A percentile compares a stretch with the other conserved stretches of the same genome.
Evolutionary conservation across 2,329 filamentous ascomycete species (phyloP).

Genomic region (Helminthosporium solani): DNA sequence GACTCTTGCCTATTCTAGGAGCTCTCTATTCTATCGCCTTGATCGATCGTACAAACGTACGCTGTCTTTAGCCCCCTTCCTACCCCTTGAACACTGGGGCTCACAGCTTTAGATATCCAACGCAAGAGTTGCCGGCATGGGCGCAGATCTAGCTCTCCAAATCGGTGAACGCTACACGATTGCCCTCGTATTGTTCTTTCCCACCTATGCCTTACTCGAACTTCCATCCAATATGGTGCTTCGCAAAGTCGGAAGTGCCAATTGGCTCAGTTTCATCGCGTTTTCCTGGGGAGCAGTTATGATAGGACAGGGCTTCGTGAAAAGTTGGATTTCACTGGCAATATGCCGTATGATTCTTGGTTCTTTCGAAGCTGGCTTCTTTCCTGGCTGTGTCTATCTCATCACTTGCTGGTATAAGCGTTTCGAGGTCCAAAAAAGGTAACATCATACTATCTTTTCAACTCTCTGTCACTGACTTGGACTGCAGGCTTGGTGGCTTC

Average conservation of each 20-base stretch:
- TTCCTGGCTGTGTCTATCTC: constrained; percentile 31
- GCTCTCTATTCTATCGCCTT: constrained; percentile 14
- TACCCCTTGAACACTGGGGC: too few species aligned
- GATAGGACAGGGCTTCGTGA: constrained; percentile 27
- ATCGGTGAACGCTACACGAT: constrained; percentile 28
- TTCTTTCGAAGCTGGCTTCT: constrained; percentile 28
- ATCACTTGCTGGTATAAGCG: constrained; percentile 32
- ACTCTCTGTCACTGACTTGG: not conserved
- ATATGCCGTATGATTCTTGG: constrained; percentile 25
- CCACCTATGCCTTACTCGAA: constrained; percentile 19
- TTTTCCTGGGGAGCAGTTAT: constrained; percentile 29
- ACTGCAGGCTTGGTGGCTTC: constrained; percentile 19
- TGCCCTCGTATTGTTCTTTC: constrained; percentile 28
- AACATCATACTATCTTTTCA: not conserved
- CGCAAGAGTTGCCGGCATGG: constrained; percentile 32
- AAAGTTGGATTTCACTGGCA: constrained; percentile 24
- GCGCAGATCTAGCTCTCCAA: constrained; percentile 19
- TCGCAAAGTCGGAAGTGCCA: constrained; percentile 27
- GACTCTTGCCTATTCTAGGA: constrained; percentile 14
- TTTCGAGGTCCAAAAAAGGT: constrained; percentile 26
- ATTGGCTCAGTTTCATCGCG: constrained; percentile 28
- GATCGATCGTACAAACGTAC: constrained; percentile 21
- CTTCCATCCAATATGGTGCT: constrained; percentile 20
- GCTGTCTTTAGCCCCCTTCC: not conserved
- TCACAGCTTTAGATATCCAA: constrained; percentile 19